Base-by-base conservation (phyloP, 371 early-diverging fungal species). In the Capillidium rhysosporum region DNA sequence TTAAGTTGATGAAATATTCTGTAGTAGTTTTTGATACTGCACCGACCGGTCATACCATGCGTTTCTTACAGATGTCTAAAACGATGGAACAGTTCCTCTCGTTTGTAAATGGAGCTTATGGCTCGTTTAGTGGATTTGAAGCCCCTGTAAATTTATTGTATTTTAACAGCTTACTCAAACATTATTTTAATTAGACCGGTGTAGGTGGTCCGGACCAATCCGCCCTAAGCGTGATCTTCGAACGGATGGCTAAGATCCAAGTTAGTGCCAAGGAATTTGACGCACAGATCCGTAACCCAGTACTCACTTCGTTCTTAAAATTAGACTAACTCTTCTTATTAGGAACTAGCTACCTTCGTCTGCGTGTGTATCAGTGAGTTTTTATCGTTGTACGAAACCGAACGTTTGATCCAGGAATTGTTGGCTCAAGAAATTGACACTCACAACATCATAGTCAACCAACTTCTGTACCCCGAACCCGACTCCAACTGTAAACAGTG, bases 331-430 rank as follows among this genome's bases (percentile, higher is more conserved):
- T 41, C 14, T 23, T 40, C n/a, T n/a, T 51, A 41, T 28, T 74
- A 86, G 82, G 85, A 93, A 60, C 91, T 80, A 63, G 95, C 96
- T 0, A 98, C 98, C 0, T 98, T 98, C 68, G 80, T 98, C 52
- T 98, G 98, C 65, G 95, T 98, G 23, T 96, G 96, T 71, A 98
- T 98, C 59, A 81, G 92, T 26, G 98, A 98, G 65, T 98, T 98
- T 72, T 75, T 98, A 66, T 96, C 96, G 12, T 72, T 98, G 40
- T 98, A 98, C 71, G 98, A 98, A 64, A 98, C 96, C 0, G 98
- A 98, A 67, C 82, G 98, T 57, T 88, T 98, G 89, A 90, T 98
- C 62, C 96, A 98, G 68, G 98, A 98, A 68, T 73, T 98, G 63
- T 90, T 92, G 2, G 72, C 82, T 23, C 94, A 89, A 66, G 78